Evolutionary conservation across 2,329 filamentous ascomycete species (phyloP).

Genomic region (Ophiocordyceps unilateralis): DNA sequence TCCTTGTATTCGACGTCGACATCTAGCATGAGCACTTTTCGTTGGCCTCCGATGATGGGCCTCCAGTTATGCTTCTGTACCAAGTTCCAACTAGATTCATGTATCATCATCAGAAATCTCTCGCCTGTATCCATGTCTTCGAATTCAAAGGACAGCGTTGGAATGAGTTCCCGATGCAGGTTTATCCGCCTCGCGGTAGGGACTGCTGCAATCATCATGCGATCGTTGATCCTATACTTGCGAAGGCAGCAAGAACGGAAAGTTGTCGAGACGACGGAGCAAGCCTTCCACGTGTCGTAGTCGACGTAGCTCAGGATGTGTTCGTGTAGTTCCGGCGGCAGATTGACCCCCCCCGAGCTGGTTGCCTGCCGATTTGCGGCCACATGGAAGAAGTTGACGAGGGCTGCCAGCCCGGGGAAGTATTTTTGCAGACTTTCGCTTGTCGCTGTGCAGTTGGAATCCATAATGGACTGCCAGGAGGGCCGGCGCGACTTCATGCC

Average conservation of each 20-base stretch:
- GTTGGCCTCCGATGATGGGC: conserved; percentile 2
- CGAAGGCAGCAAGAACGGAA: conserved; percentile 4
- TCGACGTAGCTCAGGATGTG: conserved; percentile 6
- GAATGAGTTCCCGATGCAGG: too few relatives aligned
- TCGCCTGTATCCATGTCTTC: conserved; percentile 5
- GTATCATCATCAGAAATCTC: background rate
- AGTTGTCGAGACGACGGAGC: conserved; percentile 3
- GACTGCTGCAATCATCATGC: conserved; percentile 3
- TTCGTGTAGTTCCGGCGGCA: conserved; percentile 5
- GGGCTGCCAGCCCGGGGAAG: conserved; percentile 6
- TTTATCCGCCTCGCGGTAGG: background rate
- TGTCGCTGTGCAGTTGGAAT: conserved; percentile 1
- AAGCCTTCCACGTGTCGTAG: conserved; percentile 7
- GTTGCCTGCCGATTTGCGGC: conserved; percentile 3
- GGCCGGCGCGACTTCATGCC: background rate
- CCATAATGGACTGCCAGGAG: conserved; percentile 1
- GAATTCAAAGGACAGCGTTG: conserved; percentile 2
- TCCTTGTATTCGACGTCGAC: conserved; percentile 1
- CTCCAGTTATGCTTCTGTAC: conserved; percentile 1
- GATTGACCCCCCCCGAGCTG: conserved; percentile 1
- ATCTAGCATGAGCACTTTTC: conserved; percentile 1
- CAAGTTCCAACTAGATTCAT: background rate
- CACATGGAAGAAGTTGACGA: conserved; percentile 8
- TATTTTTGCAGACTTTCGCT: conserved; percentile 1
- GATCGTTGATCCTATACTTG: conserved; percentile 6